Percentiles rank a stretch among this genome's conserved stretches.
Evolutionary conservation across 2,329 filamentous ascomycete genomes (phyloP).

Genomic region (Volutella citrinella): DNA sequence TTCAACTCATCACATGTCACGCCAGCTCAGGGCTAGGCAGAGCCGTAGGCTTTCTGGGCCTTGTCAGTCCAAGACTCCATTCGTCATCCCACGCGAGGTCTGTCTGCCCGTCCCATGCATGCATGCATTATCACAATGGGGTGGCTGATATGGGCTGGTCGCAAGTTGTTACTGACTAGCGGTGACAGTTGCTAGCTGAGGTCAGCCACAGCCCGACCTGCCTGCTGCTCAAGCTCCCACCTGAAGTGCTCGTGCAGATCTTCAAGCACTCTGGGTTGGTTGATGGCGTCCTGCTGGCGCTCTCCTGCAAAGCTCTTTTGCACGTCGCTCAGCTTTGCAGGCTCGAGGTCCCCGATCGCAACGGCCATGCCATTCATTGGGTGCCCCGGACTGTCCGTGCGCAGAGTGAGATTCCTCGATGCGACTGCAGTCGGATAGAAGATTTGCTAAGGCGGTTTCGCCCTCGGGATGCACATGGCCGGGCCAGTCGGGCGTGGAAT

Average conservation of each 20-base stretch:
- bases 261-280: slow-evolving; percentile 10
- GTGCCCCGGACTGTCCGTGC: not conserved
- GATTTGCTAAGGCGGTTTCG: slow-evolving; percentile 15
- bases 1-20: too few relatives aligned
- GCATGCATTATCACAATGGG: too few relatives aligned
- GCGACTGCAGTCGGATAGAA: slow-evolving; percentile 11
- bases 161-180: too few relatives aligned
- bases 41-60: too few relatives aligned
- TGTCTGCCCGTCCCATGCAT: too few relatives aligned
- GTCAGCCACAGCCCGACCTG: slow-evolving; percentile 1
- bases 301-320: slow-evolving; percentile 21
- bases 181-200: slow-evolving; percentile 8
- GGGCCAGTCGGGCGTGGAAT: slow-evolving; percentile 11
- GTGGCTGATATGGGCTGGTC: too few relatives aligned
- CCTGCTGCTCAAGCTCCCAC: slow-evolving; percentile 21
- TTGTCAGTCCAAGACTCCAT: too few relatives aligned
- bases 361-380: slow-evolving; percentile 10
- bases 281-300: slow-evolving; percentile 16
- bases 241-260: slow-evolving; percentile 25
- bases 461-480: slow-evolving; percentile 13
- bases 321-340: slow-evolving; percentile 12
- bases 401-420: not conserved
- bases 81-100: too few relatives aligned
- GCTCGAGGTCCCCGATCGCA: slow-evolving; percentile 15
- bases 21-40: too few relatives aligned